Percentiles rank a stretch among this genome's conserved stretches.
Evolutionary conservation across 768 basidiomycete genomes (phyloP).

Genomic region (Neoboletus magnificus): DNA sequence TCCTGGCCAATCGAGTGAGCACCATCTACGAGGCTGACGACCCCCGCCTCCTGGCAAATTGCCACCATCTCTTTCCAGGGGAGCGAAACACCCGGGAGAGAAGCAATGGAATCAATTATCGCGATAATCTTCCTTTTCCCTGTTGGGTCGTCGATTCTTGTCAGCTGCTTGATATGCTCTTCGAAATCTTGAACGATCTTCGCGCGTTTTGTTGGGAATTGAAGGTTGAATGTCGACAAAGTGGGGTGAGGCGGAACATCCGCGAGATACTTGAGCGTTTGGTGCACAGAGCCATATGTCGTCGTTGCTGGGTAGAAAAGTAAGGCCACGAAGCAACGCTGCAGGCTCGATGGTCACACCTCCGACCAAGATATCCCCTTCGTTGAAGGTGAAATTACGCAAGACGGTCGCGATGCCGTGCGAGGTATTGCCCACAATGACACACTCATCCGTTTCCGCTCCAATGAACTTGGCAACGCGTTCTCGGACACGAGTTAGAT

Average conservation of each 20-base stretch:
- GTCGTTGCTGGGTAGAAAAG: constrained; percentile 41
- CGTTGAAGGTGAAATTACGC: constrained; percentile 51
- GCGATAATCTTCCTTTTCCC: constrained; percentile 53
- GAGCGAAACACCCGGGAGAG: constrained; percentile 56
- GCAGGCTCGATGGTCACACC: constrained; percentile 20
- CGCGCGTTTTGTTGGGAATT: constrained; percentile 55
- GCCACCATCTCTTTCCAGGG: constrained; percentile 72
- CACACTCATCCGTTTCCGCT: constrained; percentile 54
- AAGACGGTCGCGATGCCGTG: constrained; percentile 58
- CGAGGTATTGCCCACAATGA: constrained; percentile 37
- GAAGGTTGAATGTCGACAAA: constrained; percentile 45
- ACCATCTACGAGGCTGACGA: constrained; percentile 71
- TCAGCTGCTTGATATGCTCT: constrained; percentile 33
- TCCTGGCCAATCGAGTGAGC: constrained; percentile 80
- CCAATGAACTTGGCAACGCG: constrained; percentile 49
- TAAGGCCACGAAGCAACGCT: not conserved
- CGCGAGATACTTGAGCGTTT: constrained; percentile 49
- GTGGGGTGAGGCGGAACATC: constrained; percentile 56
- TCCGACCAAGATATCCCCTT: constrained; percentile 60
- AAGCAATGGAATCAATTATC: constrained; percentile 64
- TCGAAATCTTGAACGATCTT: constrained; percentile 53
- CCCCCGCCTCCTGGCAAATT: constrained; percentile 60
- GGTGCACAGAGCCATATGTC: constrained; percentile 54
- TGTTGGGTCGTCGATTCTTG: constrained; percentile 12
- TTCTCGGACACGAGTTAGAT: constrained; percentile 40